These are phyloP conservation scores for Spiraea crenata DNA, from an alignment of 331 rosid genomes.

Conservation along the genomic window DNA sequence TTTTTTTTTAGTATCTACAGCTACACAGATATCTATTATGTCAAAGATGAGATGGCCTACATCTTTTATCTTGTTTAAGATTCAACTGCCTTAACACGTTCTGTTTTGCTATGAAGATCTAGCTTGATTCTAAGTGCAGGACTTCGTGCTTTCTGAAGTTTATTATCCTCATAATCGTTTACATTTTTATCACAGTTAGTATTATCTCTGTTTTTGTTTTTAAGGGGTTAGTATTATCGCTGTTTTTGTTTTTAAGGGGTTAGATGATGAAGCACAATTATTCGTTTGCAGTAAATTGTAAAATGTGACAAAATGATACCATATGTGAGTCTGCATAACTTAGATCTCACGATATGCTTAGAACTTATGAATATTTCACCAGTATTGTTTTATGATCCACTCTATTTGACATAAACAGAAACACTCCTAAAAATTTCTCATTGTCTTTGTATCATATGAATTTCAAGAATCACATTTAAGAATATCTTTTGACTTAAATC, in stretches of 20 bases:
- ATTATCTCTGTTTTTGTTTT: background rate
- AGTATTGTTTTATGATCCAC: background rate
- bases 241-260: background rate
- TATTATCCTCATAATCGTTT: background rate
- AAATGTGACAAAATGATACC: background rate
- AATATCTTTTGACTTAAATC: background rate
- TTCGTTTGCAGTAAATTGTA: background rate
- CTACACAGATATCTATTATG: background rate
- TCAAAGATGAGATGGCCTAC: background rate
- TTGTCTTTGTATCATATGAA: background rate
- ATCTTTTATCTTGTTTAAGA: background rate
- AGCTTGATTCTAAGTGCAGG: background rate
- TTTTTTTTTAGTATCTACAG: background rate
- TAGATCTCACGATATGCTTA: background rate
- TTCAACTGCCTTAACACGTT: background rate
- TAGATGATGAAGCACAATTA: background rate
- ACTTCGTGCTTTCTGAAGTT: background rate
- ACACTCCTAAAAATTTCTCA: background rate
- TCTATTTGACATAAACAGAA: background rate
- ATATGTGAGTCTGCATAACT: background rate
- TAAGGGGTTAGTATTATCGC: background rate
- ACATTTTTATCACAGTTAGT: background rate
- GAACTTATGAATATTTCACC: background rate
- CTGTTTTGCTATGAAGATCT: background rate
- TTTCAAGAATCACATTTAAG: background rate